Evolutionary conservation across 768 basidiomycete genomes (phyloP).

Genomic region (Collybiopsis luxurians): DNA sequence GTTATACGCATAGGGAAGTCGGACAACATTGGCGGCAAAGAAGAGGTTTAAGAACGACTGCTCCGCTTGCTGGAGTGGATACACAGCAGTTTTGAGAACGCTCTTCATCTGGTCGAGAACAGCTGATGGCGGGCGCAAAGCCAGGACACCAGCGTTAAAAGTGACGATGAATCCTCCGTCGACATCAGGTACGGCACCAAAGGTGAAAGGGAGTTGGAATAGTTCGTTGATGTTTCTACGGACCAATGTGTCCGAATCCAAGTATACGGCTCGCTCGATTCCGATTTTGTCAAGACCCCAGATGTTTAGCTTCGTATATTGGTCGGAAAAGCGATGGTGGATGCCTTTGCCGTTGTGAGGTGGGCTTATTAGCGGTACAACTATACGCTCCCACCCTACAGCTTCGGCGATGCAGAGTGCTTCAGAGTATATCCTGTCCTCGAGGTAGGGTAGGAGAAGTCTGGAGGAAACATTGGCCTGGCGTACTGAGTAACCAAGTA

Average conservation of each 20-base stretch:
- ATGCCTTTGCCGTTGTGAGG: constrained; percentile 26
- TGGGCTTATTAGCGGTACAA: constrained; percentile 27
- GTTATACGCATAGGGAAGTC: constrained; percentile 33
- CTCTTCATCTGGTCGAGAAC: constrained; percentile 26
- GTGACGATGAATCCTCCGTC: constrained; percentile 20
- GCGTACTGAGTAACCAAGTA: constrained; percentile 24
- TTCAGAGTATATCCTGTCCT: constrained; percentile 23
- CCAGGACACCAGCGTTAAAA: constrained; percentile 36
- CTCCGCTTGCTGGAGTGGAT: constrained; percentile 34
- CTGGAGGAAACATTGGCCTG: constrained; percentile 22
- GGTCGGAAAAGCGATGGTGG: constrained; percentile 27
- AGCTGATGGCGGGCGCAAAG: constrained; percentile 25
- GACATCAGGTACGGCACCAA: constrained; percentile 32
- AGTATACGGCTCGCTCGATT: constrained; percentile 25
- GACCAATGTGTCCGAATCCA: constrained; percentile 33
- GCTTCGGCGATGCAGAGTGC: constrained; percentile 27
- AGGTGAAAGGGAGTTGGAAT: constrained; percentile 28
- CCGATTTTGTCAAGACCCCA: constrained; percentile 29
- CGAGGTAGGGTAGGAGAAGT: constrained; percentile 26
- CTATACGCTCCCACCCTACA: constrained; percentile 26
- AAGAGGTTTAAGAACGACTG: constrained; percentile 41
- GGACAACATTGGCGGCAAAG: constrained; percentile 27
- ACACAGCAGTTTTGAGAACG: constrained; percentile 37
- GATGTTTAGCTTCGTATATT: constrained; percentile 34
- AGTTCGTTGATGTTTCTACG: constrained; percentile 30